phyloP scores from a whole-genome alignment of 2,329 filamentous ascomycete genomes.

The Xylaria digitata region DNA sequence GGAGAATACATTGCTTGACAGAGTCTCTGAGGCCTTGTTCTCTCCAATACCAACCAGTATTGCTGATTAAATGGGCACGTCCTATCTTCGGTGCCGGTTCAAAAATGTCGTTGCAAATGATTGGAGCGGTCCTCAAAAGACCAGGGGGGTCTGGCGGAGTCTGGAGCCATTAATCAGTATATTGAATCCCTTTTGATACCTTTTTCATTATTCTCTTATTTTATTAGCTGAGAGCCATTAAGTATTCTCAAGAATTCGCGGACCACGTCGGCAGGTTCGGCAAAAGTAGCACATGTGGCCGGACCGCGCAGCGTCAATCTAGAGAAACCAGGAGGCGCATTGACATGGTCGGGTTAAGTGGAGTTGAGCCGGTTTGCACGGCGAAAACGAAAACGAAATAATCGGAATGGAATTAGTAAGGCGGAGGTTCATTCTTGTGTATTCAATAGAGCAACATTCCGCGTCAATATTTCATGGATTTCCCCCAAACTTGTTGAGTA shows the following conservation, averaged over 20 bases:
- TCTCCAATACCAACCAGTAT: slow-evolving; percentile 7
- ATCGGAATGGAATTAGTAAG: slow-evolving; percentile 30
- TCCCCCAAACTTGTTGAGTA: neutral
- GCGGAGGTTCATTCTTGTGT: slow-evolving; percentile 35
- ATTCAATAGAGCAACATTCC: slow-evolving; percentile 38
- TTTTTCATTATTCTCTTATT: slow-evolving; percentile 32
- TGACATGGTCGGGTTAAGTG: slow-evolving; percentile 21
- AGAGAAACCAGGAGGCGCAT: slow-evolving; percentile 23
- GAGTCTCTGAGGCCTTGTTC: slow-evolving; percentile 17
- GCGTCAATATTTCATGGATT: slow-evolving; percentile 22
- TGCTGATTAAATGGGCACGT: slow-evolving; percentile 9
- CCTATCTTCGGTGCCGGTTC: slow-evolving; percentile 10
- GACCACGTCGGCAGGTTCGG: slow-evolving; percentile 22
- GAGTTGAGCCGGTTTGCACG: slow-evolving; percentile 22
- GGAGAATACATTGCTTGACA: slow-evolving; percentile 16
- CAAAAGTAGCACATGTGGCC: slow-evolving; percentile 24
- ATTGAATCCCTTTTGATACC: slow-evolving; percentile 36
- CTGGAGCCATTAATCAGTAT: slow-evolving; percentile 40
- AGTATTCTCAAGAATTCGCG: slow-evolving; percentile 28
- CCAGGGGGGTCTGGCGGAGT: slow-evolving; percentile 29
- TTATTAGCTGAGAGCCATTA: slow-evolving; percentile 1
- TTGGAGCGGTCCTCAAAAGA: slow-evolving; percentile 19
- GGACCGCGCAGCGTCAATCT: slow-evolving; percentile 19
- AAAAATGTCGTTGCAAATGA: slow-evolving; percentile 13
- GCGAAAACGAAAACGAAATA: slow-evolving; percentile 33